phyloP scores from a whole-genome alignment of 352 stramenopile genomes.

The Globisporangium okanoganense region DNA sequence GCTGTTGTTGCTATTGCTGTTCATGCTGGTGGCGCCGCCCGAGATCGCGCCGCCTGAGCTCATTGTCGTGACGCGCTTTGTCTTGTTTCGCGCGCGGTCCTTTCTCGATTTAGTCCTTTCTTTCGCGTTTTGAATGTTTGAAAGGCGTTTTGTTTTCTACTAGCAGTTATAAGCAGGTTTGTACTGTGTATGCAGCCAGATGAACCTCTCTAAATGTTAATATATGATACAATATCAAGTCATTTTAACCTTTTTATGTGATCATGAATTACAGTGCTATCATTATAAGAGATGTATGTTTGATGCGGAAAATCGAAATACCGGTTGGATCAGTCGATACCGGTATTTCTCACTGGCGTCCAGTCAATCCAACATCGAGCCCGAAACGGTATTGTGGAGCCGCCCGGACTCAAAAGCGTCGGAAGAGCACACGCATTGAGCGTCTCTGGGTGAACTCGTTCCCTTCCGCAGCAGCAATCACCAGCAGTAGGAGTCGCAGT shows the following conservation, averaged over 20 bases:
- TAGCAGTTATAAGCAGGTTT: not conserved
- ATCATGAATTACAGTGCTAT: not conserved
- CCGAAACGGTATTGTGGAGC: constrained; percentile 8
- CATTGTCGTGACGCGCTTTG: not conserved
- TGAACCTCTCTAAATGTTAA: too few species aligned
- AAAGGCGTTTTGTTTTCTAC: not conserved
- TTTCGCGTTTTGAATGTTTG: constrained; percentile 2
- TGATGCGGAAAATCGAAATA: not conserved
- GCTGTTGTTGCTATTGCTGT: constrained; percentile 1
- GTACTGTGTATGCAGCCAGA: too few species aligned
- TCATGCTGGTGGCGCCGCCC: constrained; percentile 1
- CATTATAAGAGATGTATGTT: not conserved
- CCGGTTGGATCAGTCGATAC: not conserved
- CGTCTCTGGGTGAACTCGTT: not conserved
- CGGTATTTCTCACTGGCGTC: constrained; percentile 9
- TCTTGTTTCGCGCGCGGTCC: not conserved
- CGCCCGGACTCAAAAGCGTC: not conserved
- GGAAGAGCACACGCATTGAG: not conserved
- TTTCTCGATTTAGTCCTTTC: constrained; percentile 5
- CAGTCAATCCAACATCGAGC: constrained; percentile 9
- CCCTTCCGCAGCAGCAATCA: constrained; percentile 5
- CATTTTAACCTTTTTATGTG: not conserved
- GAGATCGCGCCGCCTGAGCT: constrained; percentile 2
- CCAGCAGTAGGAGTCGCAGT: not conserved
- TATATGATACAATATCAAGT: not conserved